These are phyloP conservation scores for Nemania diffusa DNA, from an alignment of 2,329 filamentous ascomycete genomes.

Conservation along the genomic window DNA sequence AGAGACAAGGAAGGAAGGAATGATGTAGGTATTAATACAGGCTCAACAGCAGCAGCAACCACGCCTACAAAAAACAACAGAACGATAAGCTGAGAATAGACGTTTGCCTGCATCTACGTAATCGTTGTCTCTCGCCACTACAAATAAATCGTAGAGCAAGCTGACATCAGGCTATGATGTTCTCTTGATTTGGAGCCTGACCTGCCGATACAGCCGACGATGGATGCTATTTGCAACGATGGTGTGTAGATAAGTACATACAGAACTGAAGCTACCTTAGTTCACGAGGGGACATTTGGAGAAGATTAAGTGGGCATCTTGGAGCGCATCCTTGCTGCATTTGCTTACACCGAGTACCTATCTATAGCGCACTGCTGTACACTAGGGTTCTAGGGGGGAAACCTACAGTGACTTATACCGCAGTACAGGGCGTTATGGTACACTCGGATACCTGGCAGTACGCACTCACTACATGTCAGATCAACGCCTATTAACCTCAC, in stretches of 20 bases:
- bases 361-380: background rate
- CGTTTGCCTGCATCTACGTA: too few relatives aligned
- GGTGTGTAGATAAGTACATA: background rate
- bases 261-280: background rate
- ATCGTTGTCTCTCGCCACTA: background rate
- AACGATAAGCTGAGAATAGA: background rate
- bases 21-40: background rate
- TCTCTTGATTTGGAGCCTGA: constrained; percentile 9
- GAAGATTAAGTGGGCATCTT: constrained; percentile 34
- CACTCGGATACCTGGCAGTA: too few relatives aligned
- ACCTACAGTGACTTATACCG: background rate
- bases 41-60: background rate
- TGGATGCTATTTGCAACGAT: constrained; percentile 16
- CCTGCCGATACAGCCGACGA: constrained; percentile 33
- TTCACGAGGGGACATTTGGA: background rate
- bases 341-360: background rate
- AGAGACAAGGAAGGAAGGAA: background rate
- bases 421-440: background rate
- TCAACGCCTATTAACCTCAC: too few relatives aligned
- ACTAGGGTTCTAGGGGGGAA: background rate
- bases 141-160: background rate
- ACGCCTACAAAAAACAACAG: background rate
- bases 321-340: constrained; percentile 23
- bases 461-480: too few relatives aligned
- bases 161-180: background rate